phyloP scores from a whole-genome alignment of 2,329 filamentous ascomycete species.

The Tolypocladium guangdongense region DNA sequence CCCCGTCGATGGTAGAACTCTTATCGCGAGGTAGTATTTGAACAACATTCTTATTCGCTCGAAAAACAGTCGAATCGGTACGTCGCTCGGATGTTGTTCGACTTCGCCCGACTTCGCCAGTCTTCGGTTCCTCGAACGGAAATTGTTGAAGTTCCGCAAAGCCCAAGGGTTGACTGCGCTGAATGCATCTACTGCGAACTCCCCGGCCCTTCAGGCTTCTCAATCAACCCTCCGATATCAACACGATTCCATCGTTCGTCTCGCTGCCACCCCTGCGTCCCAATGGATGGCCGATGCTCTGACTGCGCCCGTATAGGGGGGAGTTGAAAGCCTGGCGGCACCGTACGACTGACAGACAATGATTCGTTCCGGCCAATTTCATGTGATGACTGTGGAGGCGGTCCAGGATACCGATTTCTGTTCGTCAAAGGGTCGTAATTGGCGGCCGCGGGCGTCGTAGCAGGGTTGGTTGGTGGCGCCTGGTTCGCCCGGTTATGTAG shows the following conservation, averaged over 20 bases:
- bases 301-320: conserved; percentile 35
- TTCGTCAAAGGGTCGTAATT: conserved; percentile 34
- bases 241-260: conserved; percentile 43
- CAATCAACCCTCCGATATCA: conserved; percentile 52
- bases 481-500: neutral
- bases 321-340: conserved; percentile 29
- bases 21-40: neutral
- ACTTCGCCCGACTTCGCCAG: neutral
- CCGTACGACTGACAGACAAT: conserved; percentile 19
- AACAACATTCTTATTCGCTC: neutral
- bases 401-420: conserved; percentile 32
- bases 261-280: conserved; percentile 23
- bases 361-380: conserved; percentile 41
- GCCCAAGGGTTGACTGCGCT: no score
- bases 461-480: conserved; percentile 20
- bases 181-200: conserved; percentile 10
- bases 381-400: conserved; percentile 33
- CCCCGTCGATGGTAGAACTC: neutral
- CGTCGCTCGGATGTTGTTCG: neutral
- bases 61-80: neutral
- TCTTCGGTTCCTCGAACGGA: neutral
- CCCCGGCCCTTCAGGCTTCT: conserved; percentile 35
- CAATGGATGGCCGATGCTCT: conserved; percentile 11
- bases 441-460: conserved; percentile 1
- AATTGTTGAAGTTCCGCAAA: neutral